Evolutionary conservation across 495 filamentous ascomycete species (phyloP).

Genomic region (Bathelium albidoporum): DNA sequence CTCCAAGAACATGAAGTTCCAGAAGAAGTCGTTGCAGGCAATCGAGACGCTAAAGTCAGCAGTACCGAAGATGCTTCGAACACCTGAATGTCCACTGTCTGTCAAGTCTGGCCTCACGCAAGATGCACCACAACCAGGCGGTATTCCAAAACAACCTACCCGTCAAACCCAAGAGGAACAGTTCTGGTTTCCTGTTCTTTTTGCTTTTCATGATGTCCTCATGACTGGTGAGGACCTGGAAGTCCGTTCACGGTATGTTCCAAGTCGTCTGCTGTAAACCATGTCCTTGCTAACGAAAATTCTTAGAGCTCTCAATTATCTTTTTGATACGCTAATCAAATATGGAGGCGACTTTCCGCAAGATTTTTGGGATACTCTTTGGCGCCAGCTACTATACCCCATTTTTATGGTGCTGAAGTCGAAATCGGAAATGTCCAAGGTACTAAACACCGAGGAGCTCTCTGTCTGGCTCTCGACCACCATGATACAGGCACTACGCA

Average conservation of each 20-base stretch:
- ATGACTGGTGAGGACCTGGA: constrained; percentile 99
- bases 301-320: constrained; percentile 74
- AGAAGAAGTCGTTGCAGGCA: constrained; percentile 93
- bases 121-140: constrained; percentile 36
- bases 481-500: constrained; percentile 96
- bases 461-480: constrained; percentile 99
- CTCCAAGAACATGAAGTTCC: constrained; percentile 94
- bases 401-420: constrained; percentile 98
- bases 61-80: constrained; percentile 85
- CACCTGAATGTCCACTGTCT: constrained; percentile 88
- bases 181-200: constrained; percentile 96
- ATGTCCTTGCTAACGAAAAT: not conserved
- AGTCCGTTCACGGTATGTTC: constrained; percentile 57
- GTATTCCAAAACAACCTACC: constrained; percentile 41
- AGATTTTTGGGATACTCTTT: constrained; percentile 97
- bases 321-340: constrained; percentile 83
- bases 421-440: constrained; percentile 79
- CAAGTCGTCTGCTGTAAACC: not conserved
- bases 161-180: constrained; percentile 81
- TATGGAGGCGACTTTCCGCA: constrained; percentile 86
- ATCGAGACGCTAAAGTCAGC: constrained; percentile 90
- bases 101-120: constrained; percentile 36
- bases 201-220: constrained; percentile 95
- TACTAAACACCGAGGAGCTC: constrained; percentile 84
- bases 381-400: constrained; percentile 90